Percentiles rank a stretch among this genome's conserved stretches.
Evolutionary conservation across 2,329 filamentous ascomycete genomes (phyloP).

Genomic region (Verticillium nonalfalfae): DNA sequence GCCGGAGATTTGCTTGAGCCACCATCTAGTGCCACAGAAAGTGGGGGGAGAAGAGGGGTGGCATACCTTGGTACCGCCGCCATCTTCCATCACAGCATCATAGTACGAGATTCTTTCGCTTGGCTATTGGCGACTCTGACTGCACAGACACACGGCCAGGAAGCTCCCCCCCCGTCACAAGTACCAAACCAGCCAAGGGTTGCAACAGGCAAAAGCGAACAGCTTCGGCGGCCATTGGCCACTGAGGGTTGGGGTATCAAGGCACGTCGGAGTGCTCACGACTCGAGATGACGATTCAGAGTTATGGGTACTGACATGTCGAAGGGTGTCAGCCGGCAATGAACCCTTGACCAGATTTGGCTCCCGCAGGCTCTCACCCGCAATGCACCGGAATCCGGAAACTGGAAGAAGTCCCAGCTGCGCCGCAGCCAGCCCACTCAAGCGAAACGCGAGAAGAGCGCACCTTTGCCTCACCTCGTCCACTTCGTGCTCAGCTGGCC

Average conservation of each 20-base stretch:
- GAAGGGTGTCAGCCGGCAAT: neutral
- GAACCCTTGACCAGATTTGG: neutral
- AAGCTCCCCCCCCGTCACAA: neutral
- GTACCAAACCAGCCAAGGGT: no score
- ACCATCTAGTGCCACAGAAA: neutral
- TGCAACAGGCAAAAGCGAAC: neutral
- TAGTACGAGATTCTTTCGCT: neutral
- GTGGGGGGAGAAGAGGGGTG: no score
- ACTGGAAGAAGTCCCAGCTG: neutral
- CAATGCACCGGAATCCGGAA: neutral
- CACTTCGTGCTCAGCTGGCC: neutral
- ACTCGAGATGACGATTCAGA: neutral
- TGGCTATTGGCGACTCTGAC: neutral
- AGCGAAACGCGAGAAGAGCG: neutral
- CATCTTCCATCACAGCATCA: neutral
- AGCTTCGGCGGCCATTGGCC: neutral
- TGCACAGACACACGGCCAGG: neutral
- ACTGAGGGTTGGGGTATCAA: neutral
- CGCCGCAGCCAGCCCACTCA: neutral
- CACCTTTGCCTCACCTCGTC: neutral
- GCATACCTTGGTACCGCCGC: neutral
- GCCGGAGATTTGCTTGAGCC: conserved; percentile 1
- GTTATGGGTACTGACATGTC: neutral
- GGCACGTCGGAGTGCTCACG: neutral
- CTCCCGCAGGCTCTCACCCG: neutral